Conservation (phyloP, 2,329 filamentous ascomycete species). For the Clarireedia homoeocarpa region DNA sequence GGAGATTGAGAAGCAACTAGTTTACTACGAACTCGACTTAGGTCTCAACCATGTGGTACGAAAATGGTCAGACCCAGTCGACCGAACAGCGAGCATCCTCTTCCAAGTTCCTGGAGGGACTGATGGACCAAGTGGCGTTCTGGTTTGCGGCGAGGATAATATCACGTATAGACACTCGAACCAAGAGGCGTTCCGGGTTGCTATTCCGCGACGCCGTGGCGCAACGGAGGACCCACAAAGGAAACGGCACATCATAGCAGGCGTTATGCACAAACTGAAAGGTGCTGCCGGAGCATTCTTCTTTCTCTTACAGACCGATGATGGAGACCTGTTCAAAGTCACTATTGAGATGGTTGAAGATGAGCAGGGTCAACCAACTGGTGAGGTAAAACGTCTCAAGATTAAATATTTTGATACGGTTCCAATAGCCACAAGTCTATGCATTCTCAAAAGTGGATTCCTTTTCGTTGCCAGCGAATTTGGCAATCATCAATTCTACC, state of each 20-base stretch:
- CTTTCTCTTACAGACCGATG: slow-evolving; percentile 90
- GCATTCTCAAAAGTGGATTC: slow-evolving; percentile 93
- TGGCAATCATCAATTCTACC: slow-evolving; percentile 90
- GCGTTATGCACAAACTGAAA: slow-evolving; percentile 96
- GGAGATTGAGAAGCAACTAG: slow-evolving; percentile 80
- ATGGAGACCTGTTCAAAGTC: slow-evolving; percentile 97
- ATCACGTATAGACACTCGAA: slow-evolving; percentile 97
- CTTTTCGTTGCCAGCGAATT: slow-evolving; percentile 88
- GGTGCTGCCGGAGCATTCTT: slow-evolving; percentile 81
- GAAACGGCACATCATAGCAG: slow-evolving; percentile 78
- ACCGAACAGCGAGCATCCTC: slow-evolving; percentile 78
- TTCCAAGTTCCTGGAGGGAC: slow-evolving; percentile 94
- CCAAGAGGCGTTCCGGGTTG: slow-evolving; percentile 78
- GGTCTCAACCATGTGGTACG: slow-evolving; percentile 95
- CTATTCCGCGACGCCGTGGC: slow-evolving; percentile 79
- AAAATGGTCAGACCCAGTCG: slow-evolving; percentile 92
- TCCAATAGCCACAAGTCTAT: slow-evolving; percentile 76
- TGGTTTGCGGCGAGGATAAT: slow-evolving; percentile 90
- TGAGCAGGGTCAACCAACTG: slow-evolving; percentile 66
- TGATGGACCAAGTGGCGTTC: slow-evolving; percentile 87
- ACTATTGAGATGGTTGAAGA: slow-evolving; percentile 87
- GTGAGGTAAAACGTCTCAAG: slow-evolving; percentile 74
- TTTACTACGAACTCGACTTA: slow-evolving; percentile 96
- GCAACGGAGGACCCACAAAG: slow-evolving; percentile 87
- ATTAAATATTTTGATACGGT: slow-evolving; percentile 99